Evolutionary conservation across 208 protist genomes (phyloP), one percentile per base, ranked within the genome.

Genomic region (Wallacemonas sp.): DNA sequence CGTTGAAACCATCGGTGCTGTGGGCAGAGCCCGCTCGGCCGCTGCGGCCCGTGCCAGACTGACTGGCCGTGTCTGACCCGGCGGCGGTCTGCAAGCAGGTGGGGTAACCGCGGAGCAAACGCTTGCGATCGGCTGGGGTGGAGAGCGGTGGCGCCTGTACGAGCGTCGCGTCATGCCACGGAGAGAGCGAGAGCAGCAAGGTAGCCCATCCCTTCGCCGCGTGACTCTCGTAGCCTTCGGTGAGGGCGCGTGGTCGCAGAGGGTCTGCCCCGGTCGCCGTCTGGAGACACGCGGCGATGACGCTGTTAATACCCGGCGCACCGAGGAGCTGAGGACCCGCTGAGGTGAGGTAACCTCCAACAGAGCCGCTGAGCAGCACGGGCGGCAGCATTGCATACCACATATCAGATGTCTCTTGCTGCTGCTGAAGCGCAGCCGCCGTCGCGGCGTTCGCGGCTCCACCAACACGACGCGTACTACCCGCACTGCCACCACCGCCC

Each of bases 241-340:
- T 31, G 21, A 8, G 26, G 6, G 46, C 21, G 42, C 51, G 58
- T 17, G 53, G 3, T 14, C 58, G 45, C n/a, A 46, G 53, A 38
- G 41, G 45, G 24, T 9, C 58, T 47, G 26, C 42, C 14, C 22
- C 41, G 17, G 53, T 27, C 54, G 67, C 68, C 36, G 53, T 19
- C 24, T 46, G 26, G 66, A 82, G 70, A 45, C 77, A 75, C 39
- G 84, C 72, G 54, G 75, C 82, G 14, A 88, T 72, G 21, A 94
- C 85, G 56, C 77, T 79, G 70, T 94, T 94, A 58, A 80, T 76
- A 14, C 69, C 68, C 38, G 88, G 82, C 12, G 85, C 80, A n/a
- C 75, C 77, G n/a, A 94, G 70, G 26, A 79, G 72, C 28, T 76
- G 58, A 1, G 79, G 70, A 1, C 62, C 61, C 22, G 75, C 17